phyloP scores from a whole-genome alignment of 2,329 filamentous ascomycete species.

The Pseudopithomyces maydicus region DNA sequence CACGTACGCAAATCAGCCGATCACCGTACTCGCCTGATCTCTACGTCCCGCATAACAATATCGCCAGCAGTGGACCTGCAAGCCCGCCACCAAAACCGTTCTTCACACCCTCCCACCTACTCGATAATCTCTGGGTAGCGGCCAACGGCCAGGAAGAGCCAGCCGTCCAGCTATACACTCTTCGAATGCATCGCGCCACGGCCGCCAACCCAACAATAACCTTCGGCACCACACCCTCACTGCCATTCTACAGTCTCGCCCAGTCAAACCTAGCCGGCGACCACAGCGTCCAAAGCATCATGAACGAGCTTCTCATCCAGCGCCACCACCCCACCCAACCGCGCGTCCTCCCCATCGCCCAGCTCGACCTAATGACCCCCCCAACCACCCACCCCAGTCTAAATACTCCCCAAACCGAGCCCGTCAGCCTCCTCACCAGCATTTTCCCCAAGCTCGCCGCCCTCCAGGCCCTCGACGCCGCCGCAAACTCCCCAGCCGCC shows the following conservation, averaged over 20 bases:
- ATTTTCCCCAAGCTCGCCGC: slow-evolving; percentile 56
- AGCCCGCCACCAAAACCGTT: slow-evolving; percentile 37
- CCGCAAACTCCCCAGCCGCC: slow-evolving; percentile 52
- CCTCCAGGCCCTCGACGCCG: slow-evolving; percentile 51
- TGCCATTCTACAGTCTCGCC: slow-evolving; percentile 71
- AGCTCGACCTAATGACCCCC: slow-evolving; percentile 44
- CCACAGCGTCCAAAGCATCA: slow-evolving; percentile 59
- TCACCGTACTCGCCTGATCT: slow-evolving; percentile 64
- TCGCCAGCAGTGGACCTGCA: slow-evolving; percentile 30
- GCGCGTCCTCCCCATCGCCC: slow-evolving; percentile 45
- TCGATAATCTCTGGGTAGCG: slow-evolving; percentile 70
- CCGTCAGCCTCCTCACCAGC: slow-evolving; percentile 42
- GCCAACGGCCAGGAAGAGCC: slow-evolving; percentile 67
- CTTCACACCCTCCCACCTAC: slow-evolving; percentile 61
- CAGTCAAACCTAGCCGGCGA: slow-evolving; percentile 56
- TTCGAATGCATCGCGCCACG: slow-evolving; percentile 52
- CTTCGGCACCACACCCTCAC: slow-evolving; percentile 69
- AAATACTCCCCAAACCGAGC: slow-evolving; percentile 37
- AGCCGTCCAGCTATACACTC: slow-evolving; percentile 42
- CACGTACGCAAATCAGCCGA: slow-evolving; percentile 68
- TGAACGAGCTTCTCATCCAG: slow-evolving; percentile 45
- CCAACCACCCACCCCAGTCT: slow-evolving; percentile 35
- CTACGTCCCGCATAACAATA: slow-evolving; percentile 45
- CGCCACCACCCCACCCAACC: slow-evolving; percentile 47
- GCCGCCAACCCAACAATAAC: slow-evolving; percentile 56